These are phyloP conservation scores for Paraphoma sp. DNA, from an alignment of 2,329 filamentous ascomycete genomes.

Conservation along the genomic window DNA sequence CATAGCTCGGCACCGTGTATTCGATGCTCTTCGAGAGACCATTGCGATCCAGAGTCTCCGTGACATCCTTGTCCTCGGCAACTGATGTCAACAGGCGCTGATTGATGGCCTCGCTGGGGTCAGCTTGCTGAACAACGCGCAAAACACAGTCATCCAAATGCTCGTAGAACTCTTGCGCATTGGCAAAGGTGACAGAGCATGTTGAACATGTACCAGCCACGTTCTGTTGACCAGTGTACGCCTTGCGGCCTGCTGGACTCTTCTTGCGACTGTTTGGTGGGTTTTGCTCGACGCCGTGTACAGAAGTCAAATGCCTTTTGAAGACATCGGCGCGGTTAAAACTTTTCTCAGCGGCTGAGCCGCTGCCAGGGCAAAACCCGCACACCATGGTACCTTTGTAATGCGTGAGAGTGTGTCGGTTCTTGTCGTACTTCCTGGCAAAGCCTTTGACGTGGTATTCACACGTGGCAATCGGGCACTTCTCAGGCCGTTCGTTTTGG, in stretches of 20 bases:
- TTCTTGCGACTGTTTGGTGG: conserved; percentile 90
- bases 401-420: conserved; percentile 89
- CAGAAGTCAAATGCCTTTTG: conserved; percentile 89
- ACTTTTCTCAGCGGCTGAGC: conserved; percentile 88
- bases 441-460: conserved; percentile 94
- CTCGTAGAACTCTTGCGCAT: conserved; percentile 96
- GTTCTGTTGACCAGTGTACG: conserved; percentile 70
- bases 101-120: conserved; percentile 52
- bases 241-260: conserved; percentile 64
- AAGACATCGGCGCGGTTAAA: conserved; percentile 97
- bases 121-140: conserved; percentile 61
- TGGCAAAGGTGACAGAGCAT: conserved; percentile 82
- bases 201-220: conserved; percentile 90
- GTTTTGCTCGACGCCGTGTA: conserved; percentile 91
- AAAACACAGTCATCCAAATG: conserved; percentile 79
- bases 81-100: conserved; percentile 50
- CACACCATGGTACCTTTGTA: conserved; percentile 99
- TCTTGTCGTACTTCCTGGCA: conserved; percentile 95
- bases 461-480: conserved; percentile 90
- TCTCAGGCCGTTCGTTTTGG: conserved; percentile 87
- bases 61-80: conserved; percentile 49
- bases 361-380: conserved; percentile 89
- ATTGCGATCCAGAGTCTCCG: conserved; percentile 49
- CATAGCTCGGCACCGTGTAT: conserved; percentile 51
- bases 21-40: conserved; percentile 53